phyloP scores from a whole-genome alignment of 345 rosid genomes.

The Anacardium occidentale region DNA sequence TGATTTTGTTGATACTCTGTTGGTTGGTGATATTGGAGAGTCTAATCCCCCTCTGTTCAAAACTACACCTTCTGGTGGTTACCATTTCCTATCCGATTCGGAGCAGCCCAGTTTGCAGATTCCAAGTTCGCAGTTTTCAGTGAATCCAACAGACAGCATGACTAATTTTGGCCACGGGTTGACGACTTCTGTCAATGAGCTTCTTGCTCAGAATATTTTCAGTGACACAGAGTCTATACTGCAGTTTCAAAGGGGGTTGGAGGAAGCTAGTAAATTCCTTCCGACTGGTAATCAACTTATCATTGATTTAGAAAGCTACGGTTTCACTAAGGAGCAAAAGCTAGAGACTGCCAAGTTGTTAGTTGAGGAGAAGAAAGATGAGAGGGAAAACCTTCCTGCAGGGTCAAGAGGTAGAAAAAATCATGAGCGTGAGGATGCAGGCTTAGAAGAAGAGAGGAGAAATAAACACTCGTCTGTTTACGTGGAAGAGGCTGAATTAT shows the following conservation, averaged over 20 bases:
- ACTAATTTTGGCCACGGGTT: constrained; percentile 15
- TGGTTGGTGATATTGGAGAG: constrained; percentile 20
- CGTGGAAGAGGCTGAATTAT: constrained; percentile 50
- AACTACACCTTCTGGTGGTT: constrained; percentile 17
- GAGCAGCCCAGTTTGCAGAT: constrained; percentile 1
- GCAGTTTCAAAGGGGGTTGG: constrained; percentile 72
- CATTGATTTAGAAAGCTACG: constrained; percentile 33
- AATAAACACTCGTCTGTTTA: constrained; percentile 55
- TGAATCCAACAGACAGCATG: constrained; percentile 20
- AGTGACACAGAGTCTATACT: constrained; percentile 50
- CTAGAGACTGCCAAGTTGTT: constrained; percentile 17
- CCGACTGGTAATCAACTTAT: constrained; percentile 51
- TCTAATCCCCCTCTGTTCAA: constrained; percentile 6
- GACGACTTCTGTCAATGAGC: constrained; percentile 38
- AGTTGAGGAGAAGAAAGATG: constrained; percentile 34
- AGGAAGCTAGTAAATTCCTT: constrained; percentile 88
- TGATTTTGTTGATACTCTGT: constrained; percentile 14
- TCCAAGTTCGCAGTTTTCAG: constrained; percentile 5
- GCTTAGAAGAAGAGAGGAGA: constrained; percentile 54
- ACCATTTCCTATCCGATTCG: constrained; percentile 15
- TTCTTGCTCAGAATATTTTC: constrained; percentile 56
- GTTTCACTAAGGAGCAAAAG: constrained; percentile 5
- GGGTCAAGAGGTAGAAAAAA: constrained; percentile 48
- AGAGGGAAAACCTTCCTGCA: constrained; percentile 20
- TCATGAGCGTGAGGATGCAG: constrained; percentile 49